phyloP scores from a whole-genome alignment of 2,329 filamentous ascomycete genomes.

The Zasmidium citrigriseum region DNA sequence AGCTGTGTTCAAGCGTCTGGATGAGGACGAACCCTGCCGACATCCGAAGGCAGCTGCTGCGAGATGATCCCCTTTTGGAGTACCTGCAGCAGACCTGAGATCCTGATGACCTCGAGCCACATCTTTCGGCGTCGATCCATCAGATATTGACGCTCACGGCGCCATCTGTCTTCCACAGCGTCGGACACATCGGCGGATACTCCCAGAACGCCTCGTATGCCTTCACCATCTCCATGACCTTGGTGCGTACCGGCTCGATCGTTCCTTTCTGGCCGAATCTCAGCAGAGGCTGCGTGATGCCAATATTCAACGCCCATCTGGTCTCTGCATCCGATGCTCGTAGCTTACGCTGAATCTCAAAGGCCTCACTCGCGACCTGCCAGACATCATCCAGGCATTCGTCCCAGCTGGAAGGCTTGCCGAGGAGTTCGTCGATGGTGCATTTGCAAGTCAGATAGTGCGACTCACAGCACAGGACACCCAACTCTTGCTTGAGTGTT shows the following conservation, averaged over 20 bases:
- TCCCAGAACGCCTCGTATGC: background rate
- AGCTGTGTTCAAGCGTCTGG: too few species aligned
- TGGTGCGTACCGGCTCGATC: background rate
- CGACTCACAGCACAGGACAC: background rate
- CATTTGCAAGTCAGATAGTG: background rate
- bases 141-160: too few species aligned
- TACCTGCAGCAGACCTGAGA: too few species aligned
- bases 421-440: background rate
- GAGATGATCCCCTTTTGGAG: too few species aligned
- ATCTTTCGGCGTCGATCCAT: too few species aligned
- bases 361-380: background rate
- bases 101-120: too few species aligned
- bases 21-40: too few species aligned
- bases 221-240: background rate
- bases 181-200: background rate
- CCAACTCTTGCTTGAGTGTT: background rate
- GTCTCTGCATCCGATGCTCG: background rate
- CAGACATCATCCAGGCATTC: background rate
- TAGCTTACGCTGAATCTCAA: background rate
- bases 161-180: background rate
- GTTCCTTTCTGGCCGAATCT: background rate
- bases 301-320: background rate
- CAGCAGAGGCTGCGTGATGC: background rate
- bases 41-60: too few species aligned
- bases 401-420: background rate